Evolutionary conservation across 2,329 filamentous ascomycete species (phyloP).

Genomic region (Westerdykella aurantiaca): DNA sequence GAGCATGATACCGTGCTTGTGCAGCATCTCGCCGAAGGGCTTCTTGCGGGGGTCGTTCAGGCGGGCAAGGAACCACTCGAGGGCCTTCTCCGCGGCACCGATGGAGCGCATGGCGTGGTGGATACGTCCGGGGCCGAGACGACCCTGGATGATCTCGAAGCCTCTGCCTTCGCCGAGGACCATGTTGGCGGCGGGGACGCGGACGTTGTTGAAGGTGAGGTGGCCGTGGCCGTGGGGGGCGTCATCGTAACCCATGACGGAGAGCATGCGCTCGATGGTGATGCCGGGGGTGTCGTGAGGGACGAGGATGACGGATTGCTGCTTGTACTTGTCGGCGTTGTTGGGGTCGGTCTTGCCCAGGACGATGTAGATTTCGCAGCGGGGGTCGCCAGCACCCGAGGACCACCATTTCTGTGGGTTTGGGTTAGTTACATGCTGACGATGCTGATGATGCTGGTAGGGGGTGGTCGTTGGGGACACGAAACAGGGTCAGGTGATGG

Average conservation of each 20-base stretch:
- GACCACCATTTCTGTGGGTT: slow-evolving; percentile 97
- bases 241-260: slow-evolving; percentile 93
- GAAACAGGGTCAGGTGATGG: not conserved
- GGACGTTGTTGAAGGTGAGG: slow-evolving; percentile 81
- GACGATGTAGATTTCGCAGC: slow-evolving; percentile 90
- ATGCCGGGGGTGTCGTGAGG: slow-evolving; percentile 75
- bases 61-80: slow-evolving; percentile 91
- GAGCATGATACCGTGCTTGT: slow-evolving; percentile 87
- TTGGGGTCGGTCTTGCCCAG: slow-evolving; percentile 86
- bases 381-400: slow-evolving; percentile 84
- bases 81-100: slow-evolving; percentile 80
- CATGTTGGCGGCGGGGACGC: slow-evolving; percentile 76
- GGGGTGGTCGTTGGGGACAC: not conserved
- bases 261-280: slow-evolving; percentile 89
- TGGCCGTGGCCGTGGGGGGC: slow-evolving; percentile 98
- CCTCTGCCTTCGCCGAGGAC: slow-evolving; percentile 89
- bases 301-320: slow-evolving; percentile 91
- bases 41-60: slow-evolving; percentile 90
- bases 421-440: slow-evolving; percentile 37
- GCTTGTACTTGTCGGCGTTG: slow-evolving; percentile 73
- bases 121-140: slow-evolving; percentile 90
- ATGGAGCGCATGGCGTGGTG: slow-evolving; percentile 97
- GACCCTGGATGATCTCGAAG: slow-evolving; percentile 97
- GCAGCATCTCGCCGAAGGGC: slow-evolving; percentile 81
- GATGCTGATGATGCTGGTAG: not conserved